Conservation (phyloP, 2,329 filamentous ascomycete genomes). For the Leptographium flavum region DNA sequence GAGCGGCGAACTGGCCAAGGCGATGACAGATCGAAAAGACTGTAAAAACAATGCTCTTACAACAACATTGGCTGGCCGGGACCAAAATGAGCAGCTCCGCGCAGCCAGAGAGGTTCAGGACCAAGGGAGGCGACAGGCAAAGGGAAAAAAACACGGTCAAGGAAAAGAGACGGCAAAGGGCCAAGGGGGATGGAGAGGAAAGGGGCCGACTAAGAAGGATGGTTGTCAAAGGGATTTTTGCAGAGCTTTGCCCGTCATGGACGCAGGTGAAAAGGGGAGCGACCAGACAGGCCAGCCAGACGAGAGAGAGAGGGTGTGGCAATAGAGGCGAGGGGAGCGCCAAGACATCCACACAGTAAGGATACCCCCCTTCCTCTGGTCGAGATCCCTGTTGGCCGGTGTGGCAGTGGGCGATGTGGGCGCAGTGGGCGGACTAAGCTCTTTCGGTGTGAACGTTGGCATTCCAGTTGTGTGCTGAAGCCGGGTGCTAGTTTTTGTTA, state of each 20-base stretch:
- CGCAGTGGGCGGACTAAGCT: not conserved
- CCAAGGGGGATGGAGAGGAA: not conserved
- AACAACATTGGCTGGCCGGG: too few species aligned
- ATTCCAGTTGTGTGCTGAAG: too few species aligned
- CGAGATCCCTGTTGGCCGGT: not conserved
- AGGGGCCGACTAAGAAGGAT: not conserved
- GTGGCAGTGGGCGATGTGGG: too few species aligned
- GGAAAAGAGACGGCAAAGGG: not conserved
- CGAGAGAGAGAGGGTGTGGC: too few species aligned
- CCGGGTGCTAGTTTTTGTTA: too few species aligned
- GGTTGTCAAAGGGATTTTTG: not conserved
- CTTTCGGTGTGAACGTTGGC: too few species aligned
- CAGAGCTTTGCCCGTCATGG: not conserved
- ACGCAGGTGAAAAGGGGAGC: constrained; percentile 1
- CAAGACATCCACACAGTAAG: not conserved
- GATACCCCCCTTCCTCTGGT: too few species aligned
- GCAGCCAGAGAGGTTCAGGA: not conserved
- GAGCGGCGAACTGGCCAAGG: too few species aligned
- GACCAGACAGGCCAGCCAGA: too few species aligned
- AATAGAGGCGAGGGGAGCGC: not conserved
- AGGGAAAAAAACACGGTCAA: not conserved
- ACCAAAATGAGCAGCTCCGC: not conserved
- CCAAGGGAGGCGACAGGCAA: not conserved
- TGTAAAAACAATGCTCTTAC: too few species aligned
- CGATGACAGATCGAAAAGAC: too few species aligned